Conservation (phyloP, 495 filamentous ascomycete genomes). For the Trichoderma parareesei region DNA sequence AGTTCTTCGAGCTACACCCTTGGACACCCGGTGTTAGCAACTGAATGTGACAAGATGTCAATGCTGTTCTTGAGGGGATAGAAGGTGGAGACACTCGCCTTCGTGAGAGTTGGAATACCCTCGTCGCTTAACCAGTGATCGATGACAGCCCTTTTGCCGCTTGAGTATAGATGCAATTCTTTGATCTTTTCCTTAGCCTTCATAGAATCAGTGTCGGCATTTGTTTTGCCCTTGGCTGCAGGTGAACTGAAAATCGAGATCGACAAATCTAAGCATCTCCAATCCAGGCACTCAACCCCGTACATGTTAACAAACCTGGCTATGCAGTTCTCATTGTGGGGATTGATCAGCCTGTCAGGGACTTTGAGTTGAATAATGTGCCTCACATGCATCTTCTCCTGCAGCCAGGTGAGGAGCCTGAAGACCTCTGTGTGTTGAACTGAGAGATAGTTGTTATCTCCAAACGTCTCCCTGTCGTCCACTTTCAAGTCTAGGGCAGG, state of each 20-base stretch:
- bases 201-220: no score
- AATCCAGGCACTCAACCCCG: not conserved
- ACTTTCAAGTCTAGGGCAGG: not conserved
- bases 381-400: not conserved
- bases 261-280: not conserved
- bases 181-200: not conserved
- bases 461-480: not conserved
- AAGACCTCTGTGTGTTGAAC: not conserved
- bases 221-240: not conserved
- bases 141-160: slow-evolving; percentile 1
- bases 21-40: not conserved
- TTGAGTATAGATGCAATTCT: slow-evolving; percentile 4
- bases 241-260: not conserved
- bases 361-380: not conserved
- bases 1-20: not conserved
- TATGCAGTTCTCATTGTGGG: not conserved
- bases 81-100: not conserved
- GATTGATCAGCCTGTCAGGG: not conserved
- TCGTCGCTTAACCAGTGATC: not conserved
- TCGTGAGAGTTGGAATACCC: not conserved
- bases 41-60: not conserved
- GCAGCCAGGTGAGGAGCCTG: not conserved
- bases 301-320: not conserved
- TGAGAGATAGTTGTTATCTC: not conserved
- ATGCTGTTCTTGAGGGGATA: not conserved